These are phyloP conservation scores for Canariomyces notabilis DNA, from an alignment of 2,329 filamentous ascomycete genomes.

Conservation along the genomic window DNA sequence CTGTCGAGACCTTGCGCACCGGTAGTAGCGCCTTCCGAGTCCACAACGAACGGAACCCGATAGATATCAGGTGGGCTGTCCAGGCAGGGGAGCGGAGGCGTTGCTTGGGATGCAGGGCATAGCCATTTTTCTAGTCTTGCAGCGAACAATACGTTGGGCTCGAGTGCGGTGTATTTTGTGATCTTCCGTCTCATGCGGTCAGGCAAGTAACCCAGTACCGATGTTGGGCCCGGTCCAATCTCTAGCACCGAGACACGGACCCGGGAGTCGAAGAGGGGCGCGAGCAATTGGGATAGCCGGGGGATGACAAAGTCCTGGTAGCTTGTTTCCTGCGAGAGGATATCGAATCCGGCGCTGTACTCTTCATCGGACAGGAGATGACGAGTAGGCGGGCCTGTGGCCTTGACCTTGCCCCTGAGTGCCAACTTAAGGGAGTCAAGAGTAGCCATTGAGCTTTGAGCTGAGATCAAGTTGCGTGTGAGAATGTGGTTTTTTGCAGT, in stretches of 20 bases:
- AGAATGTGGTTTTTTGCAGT: not conserved
- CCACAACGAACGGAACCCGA: slow-evolving; percentile 34
- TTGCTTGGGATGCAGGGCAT: slow-evolving; percentile 22
- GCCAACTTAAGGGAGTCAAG: slow-evolving; percentile 39
- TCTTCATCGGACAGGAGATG: slow-evolving; percentile 42
- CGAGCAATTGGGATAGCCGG: slow-evolving; percentile 40
- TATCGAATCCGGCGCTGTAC: slow-evolving; percentile 45
- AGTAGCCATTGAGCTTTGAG: slow-evolving; percentile 37
- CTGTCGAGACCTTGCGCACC: slow-evolving; percentile 25
- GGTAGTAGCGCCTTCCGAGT: slow-evolving; percentile 18
- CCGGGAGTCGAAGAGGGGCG: slow-evolving; percentile 37
- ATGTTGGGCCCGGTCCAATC: slow-evolving; percentile 54
- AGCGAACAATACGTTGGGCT: slow-evolving; percentile 47
- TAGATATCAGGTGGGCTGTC: slow-evolving; percentile 35
- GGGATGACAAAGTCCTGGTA: slow-evolving; percentile 51
- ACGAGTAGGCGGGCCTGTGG: slow-evolving; percentile 23
- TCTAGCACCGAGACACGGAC: slow-evolving; percentile 49
- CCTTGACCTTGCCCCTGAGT: slow-evolving; percentile 31
- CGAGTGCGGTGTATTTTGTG: slow-evolving; percentile 48
- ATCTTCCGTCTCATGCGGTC: slow-evolving; percentile 37
- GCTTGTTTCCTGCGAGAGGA: slow-evolving; percentile 33
- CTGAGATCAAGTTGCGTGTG: not conserved
- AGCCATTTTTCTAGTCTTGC: slow-evolving; percentile 40
- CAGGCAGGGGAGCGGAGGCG: slow-evolving; percentile 38
- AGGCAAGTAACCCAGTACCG: slow-evolving; percentile 47